Percentiles rank a stretch among this genome's conserved stretches.
Evolutionary conservation across 257 asterid species (phyloP).

Genomic region (Echium plantagineum): DNA sequence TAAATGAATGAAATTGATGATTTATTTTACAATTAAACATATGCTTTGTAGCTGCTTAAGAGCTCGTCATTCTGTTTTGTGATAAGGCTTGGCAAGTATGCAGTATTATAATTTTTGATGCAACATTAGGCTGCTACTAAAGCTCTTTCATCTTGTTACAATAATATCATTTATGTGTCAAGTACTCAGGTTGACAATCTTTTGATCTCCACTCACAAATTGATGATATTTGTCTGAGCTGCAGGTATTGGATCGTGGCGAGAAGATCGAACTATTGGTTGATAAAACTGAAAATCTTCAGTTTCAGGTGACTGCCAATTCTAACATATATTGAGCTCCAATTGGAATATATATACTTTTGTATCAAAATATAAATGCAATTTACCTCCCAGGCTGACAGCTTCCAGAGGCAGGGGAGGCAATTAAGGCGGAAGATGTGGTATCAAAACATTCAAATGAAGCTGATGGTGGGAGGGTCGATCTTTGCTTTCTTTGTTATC

Average conservation of each 20-base stretch:
- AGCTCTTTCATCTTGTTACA: too few species aligned
- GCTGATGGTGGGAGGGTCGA: constrained; percentile 59
- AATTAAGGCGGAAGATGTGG: constrained; percentile 92
- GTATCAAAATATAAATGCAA: background rate
- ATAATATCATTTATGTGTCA: too few species aligned
- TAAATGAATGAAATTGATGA: too few species aligned
- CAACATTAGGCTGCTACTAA: too few species aligned
- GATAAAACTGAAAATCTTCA: constrained; percentile 95
- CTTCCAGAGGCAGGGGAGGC: constrained; percentile 96
- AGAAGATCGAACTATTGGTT: constrained; percentile 84
- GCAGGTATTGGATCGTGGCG: constrained; percentile 97
- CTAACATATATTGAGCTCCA: background rate
- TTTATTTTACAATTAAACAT: too few species aligned
- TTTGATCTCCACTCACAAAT: background rate
- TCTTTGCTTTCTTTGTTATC: constrained; percentile 36
- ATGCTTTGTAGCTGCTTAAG: too few species aligned
- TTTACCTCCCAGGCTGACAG: constrained; percentile 71
- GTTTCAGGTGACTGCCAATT: constrained; percentile 55
- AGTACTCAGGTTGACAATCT: background rate
- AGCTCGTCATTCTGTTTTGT: too few species aligned
- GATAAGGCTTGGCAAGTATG: too few species aligned
- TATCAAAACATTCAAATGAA: constrained; percentile 78
- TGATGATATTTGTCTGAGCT: background rate
- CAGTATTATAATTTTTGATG: too few species aligned
- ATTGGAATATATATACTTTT: background rate